Evolutionary conservation across 163 green algal genomes (phyloP).

Genomic region (Prototheca cutis): DNA sequence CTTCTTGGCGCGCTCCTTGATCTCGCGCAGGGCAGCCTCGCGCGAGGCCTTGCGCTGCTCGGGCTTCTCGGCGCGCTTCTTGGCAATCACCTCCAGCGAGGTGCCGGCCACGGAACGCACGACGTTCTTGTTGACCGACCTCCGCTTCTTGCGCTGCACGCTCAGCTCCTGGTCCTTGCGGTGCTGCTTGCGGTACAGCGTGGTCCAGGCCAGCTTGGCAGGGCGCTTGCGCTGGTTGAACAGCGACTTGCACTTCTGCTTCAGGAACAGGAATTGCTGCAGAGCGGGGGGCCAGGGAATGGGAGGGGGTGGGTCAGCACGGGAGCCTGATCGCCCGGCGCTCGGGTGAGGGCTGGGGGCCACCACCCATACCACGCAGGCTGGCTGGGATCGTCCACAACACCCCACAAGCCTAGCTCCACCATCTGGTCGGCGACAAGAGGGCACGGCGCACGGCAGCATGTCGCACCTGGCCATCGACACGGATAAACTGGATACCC

Average conservation of each 20-base stretch:
- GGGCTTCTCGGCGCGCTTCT: conserved; percentile 90
- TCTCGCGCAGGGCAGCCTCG: conserved; percentile 83
- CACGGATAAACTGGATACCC: conserved; percentile 84
- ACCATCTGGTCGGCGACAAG: neutral
- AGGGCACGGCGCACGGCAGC: neutral
- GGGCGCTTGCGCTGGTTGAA: conserved; percentile 86
- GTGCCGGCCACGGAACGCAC: conserved; percentile 71
- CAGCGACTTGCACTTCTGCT: conserved; percentile 85
- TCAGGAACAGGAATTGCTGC: conserved; percentile 92
- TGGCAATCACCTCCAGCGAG: conserved; percentile 89
- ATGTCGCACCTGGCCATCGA: conserved; percentile 71
- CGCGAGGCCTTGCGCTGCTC: conserved; percentile 80
- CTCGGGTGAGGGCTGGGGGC: too few relatives aligned
- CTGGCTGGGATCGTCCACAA: neutral
- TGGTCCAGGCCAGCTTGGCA: conserved; percentile 95
- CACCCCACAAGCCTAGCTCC: too few relatives aligned
- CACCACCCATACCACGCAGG: neutral
- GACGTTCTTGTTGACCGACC: conserved; percentile 45
- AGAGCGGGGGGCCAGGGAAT: neutral
- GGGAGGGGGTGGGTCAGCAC: neutral
- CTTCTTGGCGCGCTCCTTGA: conserved; percentile 66
- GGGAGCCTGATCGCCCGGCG: too few relatives aligned
- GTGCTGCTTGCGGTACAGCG: conserved; percentile 91
- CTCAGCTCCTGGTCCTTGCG: conserved; percentile 80
- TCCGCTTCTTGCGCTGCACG: conserved; percentile 82